Base-by-base conservation (phyloP, 306 rosid genomes). In the Vigna hirtella region DNA sequence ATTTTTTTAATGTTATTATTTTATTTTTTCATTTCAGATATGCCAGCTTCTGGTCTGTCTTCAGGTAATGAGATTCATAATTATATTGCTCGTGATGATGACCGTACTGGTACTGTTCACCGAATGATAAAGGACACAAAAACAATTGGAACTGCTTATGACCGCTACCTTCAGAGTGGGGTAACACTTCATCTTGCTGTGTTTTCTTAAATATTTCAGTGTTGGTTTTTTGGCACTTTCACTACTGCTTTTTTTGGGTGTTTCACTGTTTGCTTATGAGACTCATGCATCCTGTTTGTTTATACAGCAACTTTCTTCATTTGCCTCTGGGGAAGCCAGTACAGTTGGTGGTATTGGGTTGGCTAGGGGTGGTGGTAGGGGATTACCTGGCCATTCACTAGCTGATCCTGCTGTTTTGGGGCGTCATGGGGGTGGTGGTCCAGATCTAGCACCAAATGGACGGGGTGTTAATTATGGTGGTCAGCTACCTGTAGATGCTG, bases 81-180 rank as follows among this genome's bases (percentile, higher is more conserved):
- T 72, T 88, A 93, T 87, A 75, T 87, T 64, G 79, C 86, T 55
- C 86, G 82, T 4, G 89, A 85, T 62, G 92, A 90, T 77, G 95
- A 93, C 66, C 83, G 62, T 49, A 79, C 22, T 20, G 22, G 22
- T 20, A 20, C 87, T 75, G 88, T 85, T 72, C 88, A 75, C 64
- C 84, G 68, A 85, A 47, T 73, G 55, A 49, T 89, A 38, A 90
- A 84, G 81, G 93, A 91, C 79, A 86, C 96, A 58, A 76, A 86
- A 76, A 42, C 94, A 47, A 84, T 91, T 68, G 94, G 92, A 72
- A 89, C 97, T 58, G 97, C 97, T 10, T 94, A 91, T 83, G 98
- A 94, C 53, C 94, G 91, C 77, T 94, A 91, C 88, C 98, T 94
- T 82, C 98, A 90, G 83, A 90, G 85, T 85, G 90, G 83, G 84